A percentile compares a stretch with the other conserved stretches of the same genome.
phyloP scores from a whole-genome alignment of 306 rosid species.

The Rosa persica region DNA sequence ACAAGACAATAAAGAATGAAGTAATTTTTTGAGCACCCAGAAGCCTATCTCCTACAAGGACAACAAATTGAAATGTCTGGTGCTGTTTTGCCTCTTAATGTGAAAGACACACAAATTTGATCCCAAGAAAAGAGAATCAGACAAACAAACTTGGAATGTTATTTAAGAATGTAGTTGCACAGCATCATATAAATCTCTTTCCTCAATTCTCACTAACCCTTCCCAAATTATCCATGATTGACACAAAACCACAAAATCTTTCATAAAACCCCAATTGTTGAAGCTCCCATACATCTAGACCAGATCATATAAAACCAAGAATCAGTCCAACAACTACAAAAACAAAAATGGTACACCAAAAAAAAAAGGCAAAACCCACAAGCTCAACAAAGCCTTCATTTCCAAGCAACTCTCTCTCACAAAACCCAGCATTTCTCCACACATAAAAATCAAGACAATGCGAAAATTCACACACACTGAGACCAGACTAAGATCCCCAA shows the following conservation, averaged over 20 bases:
- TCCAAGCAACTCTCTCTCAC: neutral
- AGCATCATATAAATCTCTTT: constrained; percentile 16
- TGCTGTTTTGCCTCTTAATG: no score
- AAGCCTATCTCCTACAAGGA: neutral
- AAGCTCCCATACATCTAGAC: constrained; percentile 24
- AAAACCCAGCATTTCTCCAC: neutral
- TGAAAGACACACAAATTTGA: neutral
- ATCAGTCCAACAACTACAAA: constrained; percentile 1
- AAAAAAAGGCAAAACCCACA: constrained; percentile 13
- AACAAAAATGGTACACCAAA: neutral
- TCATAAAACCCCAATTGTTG: constrained; percentile 23
- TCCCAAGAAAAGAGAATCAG: neutral
- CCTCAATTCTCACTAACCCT: neutral
- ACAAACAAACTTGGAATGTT: constrained; percentile 14
- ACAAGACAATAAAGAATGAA: neutral
- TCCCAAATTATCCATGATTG: constrained; percentile 1
- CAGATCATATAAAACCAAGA: constrained; percentile 27
- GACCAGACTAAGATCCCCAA: constrained; percentile 30
- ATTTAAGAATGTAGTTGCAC: constrained; percentile 1
- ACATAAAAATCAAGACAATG: neutral
- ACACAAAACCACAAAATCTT: constrained; percentile 22
- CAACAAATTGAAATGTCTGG: neutral
- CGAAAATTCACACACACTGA: constrained; percentile 15
- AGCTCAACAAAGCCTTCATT: constrained; percentile 20
- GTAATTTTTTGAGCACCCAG: neutral